Conservation (phyloP, 768 basidiomycete genomes). For the Rhodotorula toruloides region DNA sequence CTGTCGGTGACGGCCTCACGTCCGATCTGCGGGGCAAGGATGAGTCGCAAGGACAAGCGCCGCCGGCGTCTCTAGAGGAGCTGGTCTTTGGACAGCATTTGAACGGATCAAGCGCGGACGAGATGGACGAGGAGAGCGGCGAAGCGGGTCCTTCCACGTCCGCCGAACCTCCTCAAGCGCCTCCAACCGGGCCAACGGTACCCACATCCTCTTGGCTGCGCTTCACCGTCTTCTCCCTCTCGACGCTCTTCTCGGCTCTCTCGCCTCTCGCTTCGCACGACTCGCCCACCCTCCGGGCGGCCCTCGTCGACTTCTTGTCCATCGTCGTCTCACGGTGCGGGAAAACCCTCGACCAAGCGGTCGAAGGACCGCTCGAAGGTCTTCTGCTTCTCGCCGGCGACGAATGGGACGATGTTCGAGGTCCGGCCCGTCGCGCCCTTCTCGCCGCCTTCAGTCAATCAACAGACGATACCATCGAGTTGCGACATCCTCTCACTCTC, state of each 20-base stretch:
- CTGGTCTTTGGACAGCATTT: slow-evolving; percentile 49
- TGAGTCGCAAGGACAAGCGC: slow-evolving; percentile 46
- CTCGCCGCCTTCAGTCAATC: slow-evolving; percentile 48
- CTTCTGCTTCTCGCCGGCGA: slow-evolving; percentile 69
- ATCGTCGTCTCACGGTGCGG: slow-evolving; percentile 51
- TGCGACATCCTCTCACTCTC: slow-evolving; percentile 39
- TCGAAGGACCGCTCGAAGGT: slow-evolving; percentile 24
- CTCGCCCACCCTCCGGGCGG: slow-evolving; percentile 60
- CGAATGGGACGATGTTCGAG: slow-evolving; percentile 55
- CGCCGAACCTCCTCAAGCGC: not conserved
- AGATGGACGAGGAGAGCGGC: not conserved
- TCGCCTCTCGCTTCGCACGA: slow-evolving; percentile 67
- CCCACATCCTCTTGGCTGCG: slow-evolving; percentile 73
- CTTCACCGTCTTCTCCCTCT: slow-evolving; percentile 74
- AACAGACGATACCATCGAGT: slow-evolving; percentile 45
- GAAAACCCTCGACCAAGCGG: slow-evolving; percentile 2
- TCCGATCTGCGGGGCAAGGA: slow-evolving; percentile 54
- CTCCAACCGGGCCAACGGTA: slow-evolving; percentile 8
- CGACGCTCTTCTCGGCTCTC: slow-evolving; percentile 72
- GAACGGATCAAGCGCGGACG: not conserved
- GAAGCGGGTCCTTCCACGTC: not conserved
- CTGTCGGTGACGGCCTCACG: slow-evolving; percentile 67
- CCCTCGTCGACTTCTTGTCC: slow-evolving; percentile 57
- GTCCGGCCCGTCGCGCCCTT: slow-evolving; percentile 54
- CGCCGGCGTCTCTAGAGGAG: slow-evolving; percentile 58